Percentiles rank a stretch among this genome's conserved stretches.
phyloP scores from a whole-genome alignment of 1,139 yeast species.

The Kodamaea ohmeri region DNA sequence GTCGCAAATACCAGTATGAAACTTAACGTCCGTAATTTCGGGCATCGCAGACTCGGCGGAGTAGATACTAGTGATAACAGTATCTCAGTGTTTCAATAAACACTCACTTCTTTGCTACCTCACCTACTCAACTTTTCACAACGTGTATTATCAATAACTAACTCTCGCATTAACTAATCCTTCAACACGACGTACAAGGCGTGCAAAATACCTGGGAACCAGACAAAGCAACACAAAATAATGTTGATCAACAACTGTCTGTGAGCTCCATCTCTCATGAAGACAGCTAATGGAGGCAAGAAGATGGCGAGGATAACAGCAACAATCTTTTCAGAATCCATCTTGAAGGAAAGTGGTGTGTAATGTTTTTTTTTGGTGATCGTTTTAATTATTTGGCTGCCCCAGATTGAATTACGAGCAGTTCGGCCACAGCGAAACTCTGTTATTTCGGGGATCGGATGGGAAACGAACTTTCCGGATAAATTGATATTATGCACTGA shows the following conservation, averaged over 20 bases:
- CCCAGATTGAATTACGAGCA: neutral
- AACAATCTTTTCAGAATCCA: conserved; percentile 46
- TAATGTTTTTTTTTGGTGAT: conserved; percentile 4
- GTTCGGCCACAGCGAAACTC: no score
- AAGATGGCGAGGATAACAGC: conserved; percentile 52
- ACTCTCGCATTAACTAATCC: conserved; percentile 16
- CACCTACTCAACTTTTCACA: no score
- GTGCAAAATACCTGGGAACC: conserved; percentile 77
- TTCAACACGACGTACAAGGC: conserved; percentile 61
- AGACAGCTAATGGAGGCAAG: conserved; percentile 73
- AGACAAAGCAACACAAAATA: conserved; percentile 57
- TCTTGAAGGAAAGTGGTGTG: conserved; percentile 13
- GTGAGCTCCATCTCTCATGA: conserved; percentile 60
- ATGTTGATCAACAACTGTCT: conserved; percentile 61
- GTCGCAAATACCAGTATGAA: no score
- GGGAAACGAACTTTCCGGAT: no score
- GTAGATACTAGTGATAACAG: no score
- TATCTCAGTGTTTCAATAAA: no score
- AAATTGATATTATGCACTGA: neutral
- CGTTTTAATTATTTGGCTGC: neutral
- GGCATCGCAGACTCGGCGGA: no score
- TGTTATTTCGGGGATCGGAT: no score
- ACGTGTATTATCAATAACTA: conserved; percentile 3
- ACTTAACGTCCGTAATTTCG: no score
- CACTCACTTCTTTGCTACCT: neutral